A percentile compares a stretch with the other conserved stretches of the same genome.
phyloP scores from a whole-genome alignment of 345 rosid species.

The Odontarrhena argentea region DNA sequence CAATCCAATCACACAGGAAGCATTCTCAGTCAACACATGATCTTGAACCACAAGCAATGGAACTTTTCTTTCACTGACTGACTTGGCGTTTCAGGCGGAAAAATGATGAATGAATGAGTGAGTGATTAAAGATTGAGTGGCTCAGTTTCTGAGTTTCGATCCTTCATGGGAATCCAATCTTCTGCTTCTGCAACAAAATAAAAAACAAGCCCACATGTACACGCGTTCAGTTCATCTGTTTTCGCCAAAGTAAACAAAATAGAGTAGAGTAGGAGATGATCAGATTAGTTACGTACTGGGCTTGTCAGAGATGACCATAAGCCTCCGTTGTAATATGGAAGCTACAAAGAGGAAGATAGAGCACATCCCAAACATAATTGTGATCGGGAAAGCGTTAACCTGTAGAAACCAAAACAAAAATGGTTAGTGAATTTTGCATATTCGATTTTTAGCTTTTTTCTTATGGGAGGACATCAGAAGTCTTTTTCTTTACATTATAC shows the following conservation, averaged over 20 bases:
- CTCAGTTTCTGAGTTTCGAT: slow-evolving; percentile 24
- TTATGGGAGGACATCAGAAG: not conserved
- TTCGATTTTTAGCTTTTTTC: not conserved
- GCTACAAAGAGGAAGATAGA: slow-evolving; percentile 86
- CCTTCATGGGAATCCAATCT: slow-evolving; percentile 23
- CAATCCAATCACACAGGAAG: slow-evolving; percentile 3
- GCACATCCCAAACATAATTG: slow-evolving; percentile 91
- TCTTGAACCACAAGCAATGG: not conserved
- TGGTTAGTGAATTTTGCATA: not conserved
- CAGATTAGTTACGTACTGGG: slow-evolving; percentile 53
- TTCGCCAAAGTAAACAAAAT: slow-evolving; percentile 3
- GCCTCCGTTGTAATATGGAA: slow-evolving; percentile 70
- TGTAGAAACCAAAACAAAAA: slow-evolving; percentile 20
- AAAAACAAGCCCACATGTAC: not conserved
- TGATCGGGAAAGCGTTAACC: slow-evolving; percentile 83
- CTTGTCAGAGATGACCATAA: slow-evolving; percentile 66
- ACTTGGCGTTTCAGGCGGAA: not conserved
- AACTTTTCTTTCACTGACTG: not conserved
- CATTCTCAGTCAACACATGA: slow-evolving; percentile 9
- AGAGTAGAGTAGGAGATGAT: not conserved
- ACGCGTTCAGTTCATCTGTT: not conserved
- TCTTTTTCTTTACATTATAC: slow-evolving; percentile 57
- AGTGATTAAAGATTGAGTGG: slow-evolving; percentile 17
- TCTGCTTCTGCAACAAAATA: slow-evolving; percentile 9
- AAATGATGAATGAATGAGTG: not conserved